A percentile compares a stretch with the other conserved stretches of the same genome.
Conservation (phyloP, 2,329 filamentous ascomycete genomes). For the Penicillium aurantiogriseum region DNA sequence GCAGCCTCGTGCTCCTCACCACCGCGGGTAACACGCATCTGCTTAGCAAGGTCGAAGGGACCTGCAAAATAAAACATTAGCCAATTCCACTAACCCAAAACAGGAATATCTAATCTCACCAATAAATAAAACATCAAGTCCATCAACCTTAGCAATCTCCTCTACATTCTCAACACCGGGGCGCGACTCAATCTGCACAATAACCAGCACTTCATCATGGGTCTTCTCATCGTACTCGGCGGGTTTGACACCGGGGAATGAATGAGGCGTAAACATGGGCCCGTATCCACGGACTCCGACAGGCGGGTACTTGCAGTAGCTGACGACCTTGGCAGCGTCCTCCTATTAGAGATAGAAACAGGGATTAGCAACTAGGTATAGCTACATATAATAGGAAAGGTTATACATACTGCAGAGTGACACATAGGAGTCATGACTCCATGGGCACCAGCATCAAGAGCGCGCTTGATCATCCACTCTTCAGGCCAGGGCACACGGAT, state of each 20-base stretch:
- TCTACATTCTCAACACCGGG: slow-evolving; percentile 45
- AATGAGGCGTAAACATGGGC: slow-evolving; percentile 36
- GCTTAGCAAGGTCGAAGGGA: slow-evolving; percentile 40
- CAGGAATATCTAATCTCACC: slow-evolving; percentile 20
- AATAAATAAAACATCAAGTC: slow-evolving; percentile 44
- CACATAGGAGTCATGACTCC: slow-evolving; percentile 40
- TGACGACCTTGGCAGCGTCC: slow-evolving; percentile 32
- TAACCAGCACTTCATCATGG: slow-evolving; percentile 32
- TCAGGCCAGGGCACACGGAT: slow-evolving; percentile 36
- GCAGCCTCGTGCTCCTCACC: slow-evolving; percentile 42
- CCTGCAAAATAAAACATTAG: slow-evolving; percentile 14
- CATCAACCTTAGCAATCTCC: slow-evolving; percentile 43
- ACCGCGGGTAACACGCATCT: slow-evolving; percentile 37
- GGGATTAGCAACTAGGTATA: neutral
- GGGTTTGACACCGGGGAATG: slow-evolving; percentile 27
- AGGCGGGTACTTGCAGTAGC: slow-evolving; percentile 34
- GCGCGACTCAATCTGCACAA: slow-evolving; percentile 45
- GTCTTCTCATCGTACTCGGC: slow-evolving; percentile 37
- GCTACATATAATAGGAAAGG: fast-evolving
- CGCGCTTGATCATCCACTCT: slow-evolving; percentile 44
- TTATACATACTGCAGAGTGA: slow-evolving; percentile 27
- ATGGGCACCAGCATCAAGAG: slow-evolving; percentile 39
- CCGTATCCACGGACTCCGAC: slow-evolving; percentile 36
- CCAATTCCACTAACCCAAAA: no score
- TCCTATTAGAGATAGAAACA: slow-evolving; percentile 13